These are phyloP conservation scores for Tephrocybe rancida DNA, from an alignment of 768 basidiomycete genomes.

Conservation along the genomic window DNA sequence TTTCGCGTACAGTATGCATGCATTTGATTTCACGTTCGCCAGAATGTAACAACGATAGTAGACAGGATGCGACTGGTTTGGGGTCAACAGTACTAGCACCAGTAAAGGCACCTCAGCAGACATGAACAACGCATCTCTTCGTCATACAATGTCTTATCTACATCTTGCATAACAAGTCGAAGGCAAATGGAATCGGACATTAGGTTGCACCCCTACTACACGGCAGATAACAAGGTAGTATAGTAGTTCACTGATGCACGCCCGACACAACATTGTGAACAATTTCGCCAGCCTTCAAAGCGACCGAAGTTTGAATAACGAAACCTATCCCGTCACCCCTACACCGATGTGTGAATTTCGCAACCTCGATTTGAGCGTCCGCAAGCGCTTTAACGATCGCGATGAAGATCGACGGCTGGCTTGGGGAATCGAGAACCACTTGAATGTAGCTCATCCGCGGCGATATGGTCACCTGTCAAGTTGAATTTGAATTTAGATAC, in stretches of 20 bases:
- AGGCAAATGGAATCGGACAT: no score
- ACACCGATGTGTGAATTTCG: background rate
- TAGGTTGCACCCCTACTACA: no score
- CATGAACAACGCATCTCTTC: no score
- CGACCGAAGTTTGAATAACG: background rate
- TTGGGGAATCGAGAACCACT: background rate
- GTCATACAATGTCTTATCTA: no score
- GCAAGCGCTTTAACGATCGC: background rate
- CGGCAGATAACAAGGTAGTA: no score
- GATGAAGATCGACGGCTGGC: background rate
- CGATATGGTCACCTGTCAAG: background rate
- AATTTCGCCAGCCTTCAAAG: conserved; percentile 1
- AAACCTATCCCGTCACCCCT: background rate
- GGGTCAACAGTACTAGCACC: no score
- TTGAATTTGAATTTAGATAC: background rate
- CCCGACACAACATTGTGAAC: conserved; percentile 2
- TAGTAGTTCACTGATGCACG: background rate
- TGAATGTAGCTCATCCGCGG: conserved; percentile 7
- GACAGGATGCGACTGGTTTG: no score
- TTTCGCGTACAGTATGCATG: no score
- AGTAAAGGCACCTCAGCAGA: no score
- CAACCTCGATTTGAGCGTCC: conserved; percentile 1
- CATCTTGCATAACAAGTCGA: no score
- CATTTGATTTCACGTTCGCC: no score
- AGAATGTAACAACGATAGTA: no score